These are phyloP conservation scores for Grigorovia jiainica DNA, from an alignment of 805 yeast species.

Conservation along the genomic window DNA sequence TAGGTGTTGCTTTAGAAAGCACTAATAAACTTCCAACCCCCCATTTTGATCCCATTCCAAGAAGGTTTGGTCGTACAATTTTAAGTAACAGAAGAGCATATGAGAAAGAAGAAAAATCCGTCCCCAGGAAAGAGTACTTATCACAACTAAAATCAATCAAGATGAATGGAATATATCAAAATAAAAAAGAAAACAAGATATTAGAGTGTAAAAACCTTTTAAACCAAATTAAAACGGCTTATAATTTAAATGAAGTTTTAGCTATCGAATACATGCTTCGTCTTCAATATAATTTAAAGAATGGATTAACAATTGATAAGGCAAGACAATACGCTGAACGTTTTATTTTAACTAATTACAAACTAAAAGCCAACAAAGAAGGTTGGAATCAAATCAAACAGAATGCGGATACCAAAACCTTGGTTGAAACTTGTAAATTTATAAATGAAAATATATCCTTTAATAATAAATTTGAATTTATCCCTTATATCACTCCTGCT, in stretches of 20 bases:
- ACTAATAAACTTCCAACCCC: conserved; percentile 70
- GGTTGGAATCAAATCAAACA: conserved; percentile 26
- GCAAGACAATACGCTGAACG: conserved; percentile 52
- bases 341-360: conserved; percentile 37
- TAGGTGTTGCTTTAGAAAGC: conserved; percentile 71
- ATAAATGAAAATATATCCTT: conserved; percentile 18
- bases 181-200: conserved; percentile 30
- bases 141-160: conserved; percentile 42
- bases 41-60: conserved; percentile 78
- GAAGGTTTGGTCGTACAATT: conserved; percentile 77
- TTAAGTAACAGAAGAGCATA: conserved; percentile 36
- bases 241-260: conserved; percentile 23
- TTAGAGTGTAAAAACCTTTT: conserved; percentile 25
- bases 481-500: conserved; percentile 16
- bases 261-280: conserved; percentile 47
- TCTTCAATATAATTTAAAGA: conserved; percentile 44
- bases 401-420: conserved; percentile 12
- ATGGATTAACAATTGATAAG: conserved; percentile 48
- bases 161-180: conserved; percentile 31
- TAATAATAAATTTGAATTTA: conserved; percentile 19
- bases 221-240: conserved; percentile 10
- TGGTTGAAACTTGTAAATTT: conserved; percentile 8
- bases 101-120: conserved; percentile 45
- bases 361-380: conserved; percentile 33
- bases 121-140: conserved; percentile 60